These are phyloP conservation scores for Rhodamnia rubescens DNA, from an alignment of 345 rosid species.

Conservation along the genomic window DNA sequence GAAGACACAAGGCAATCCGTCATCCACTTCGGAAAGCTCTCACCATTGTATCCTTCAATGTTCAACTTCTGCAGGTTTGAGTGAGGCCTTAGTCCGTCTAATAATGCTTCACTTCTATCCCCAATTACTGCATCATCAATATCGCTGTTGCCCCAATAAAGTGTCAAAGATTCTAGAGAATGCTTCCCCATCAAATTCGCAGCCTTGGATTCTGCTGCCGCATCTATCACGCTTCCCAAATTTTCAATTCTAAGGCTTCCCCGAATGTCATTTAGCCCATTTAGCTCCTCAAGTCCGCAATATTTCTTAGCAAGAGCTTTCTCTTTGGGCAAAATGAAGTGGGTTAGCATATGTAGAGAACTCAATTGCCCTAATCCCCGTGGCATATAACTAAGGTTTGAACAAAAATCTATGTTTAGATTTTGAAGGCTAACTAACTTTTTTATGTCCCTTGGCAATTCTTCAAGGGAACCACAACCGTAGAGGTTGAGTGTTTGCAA, in stretches of 20 bases:
- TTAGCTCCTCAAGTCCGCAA: background rate
- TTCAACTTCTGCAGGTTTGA: background rate
- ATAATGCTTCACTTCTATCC: background rate
- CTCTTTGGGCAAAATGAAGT: background rate
- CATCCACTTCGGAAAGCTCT: background rate
- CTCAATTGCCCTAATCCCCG: background rate
- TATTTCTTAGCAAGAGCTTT: background rate
- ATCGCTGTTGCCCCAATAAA: accelerated
- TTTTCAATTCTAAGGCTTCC: background rate
- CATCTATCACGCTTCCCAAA: accelerated
- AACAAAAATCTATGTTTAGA: accelerated
- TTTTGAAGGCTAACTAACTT: background rate
- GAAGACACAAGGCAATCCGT: background rate
- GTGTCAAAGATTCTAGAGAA: accelerated
- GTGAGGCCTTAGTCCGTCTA: background rate
- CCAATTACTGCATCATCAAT: accelerated
- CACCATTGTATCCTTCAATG: background rate
- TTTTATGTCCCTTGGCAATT: background rate
- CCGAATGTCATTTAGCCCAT: background rate
- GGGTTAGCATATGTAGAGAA: background rate
- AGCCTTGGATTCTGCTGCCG: background rate
- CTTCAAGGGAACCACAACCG: accelerated
- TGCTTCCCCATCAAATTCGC: background rate
- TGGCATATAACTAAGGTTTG: background rate
- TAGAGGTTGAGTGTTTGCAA: background rate